Conservation (phyloP, 768 basidiomycete species). For the Tylopilus vinaceipallidus region DNA sequence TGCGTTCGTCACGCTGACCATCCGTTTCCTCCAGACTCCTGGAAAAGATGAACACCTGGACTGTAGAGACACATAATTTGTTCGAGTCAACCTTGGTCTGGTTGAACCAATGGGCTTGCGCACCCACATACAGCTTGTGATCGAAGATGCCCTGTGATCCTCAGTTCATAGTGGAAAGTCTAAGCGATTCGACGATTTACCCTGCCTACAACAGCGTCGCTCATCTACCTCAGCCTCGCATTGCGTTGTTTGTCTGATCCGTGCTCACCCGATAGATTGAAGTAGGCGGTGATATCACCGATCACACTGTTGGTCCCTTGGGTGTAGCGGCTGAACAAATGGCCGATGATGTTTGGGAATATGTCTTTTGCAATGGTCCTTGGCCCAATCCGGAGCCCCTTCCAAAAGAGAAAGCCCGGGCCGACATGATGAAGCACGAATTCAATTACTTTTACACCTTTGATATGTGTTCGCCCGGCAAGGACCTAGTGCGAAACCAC, state of each 20-base stretch:
- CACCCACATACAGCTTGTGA: conserved; percentile 94
- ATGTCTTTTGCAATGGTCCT: conserved; percentile 77
- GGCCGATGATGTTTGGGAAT: conserved; percentile 98
- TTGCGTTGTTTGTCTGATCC: not conserved
- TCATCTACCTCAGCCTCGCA: conserved; percentile 72
- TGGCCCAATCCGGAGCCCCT: conserved; percentile 70
- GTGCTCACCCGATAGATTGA: conserved; percentile 5
- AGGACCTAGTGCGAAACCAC: conserved; percentile 95
- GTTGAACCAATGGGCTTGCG: conserved; percentile 99
- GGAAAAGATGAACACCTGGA: conserved; percentile 86
- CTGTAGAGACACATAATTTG: conserved; percentile 84
- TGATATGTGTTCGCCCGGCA: conserved; percentile 96
- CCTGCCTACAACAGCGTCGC: conserved; percentile 98
- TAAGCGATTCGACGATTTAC: conserved; percentile 98
- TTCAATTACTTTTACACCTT: conserved; percentile 98
- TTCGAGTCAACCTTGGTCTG: conserved; percentile 92
- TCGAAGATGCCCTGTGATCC: conserved; percentile 97
- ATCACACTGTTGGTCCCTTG: conserved; percentile 74
- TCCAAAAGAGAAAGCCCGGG: conserved; percentile 72
- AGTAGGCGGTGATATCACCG: conserved; percentile 71
- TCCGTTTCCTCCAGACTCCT: conserved; percentile 57
- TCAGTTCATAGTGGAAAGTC: conserved; percentile 91
- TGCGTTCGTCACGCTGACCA: conserved; percentile 1
- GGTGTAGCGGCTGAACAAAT: conserved; percentile 88
- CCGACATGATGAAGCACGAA: conserved; percentile 82